Conservation (phyloP, 768 basidiomycete genomes). For the Omphalotus guepiniiformis region DNA sequence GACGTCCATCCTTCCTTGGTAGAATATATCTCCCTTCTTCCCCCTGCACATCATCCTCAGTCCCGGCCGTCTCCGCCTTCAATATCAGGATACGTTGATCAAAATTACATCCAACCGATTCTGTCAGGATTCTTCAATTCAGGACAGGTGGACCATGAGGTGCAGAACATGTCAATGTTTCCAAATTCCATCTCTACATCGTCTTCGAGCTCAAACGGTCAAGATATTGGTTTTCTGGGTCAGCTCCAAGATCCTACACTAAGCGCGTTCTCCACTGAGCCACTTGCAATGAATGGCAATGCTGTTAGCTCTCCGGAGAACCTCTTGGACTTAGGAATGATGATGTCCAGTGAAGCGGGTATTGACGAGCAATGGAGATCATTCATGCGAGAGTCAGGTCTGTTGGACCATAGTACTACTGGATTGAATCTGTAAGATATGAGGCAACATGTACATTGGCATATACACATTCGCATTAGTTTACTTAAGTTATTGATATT, state of each 20-base stretch:
- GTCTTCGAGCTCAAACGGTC: not conserved
- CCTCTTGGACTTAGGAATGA: constrained; percentile 41
- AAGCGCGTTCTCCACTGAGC: constrained; percentile 2
- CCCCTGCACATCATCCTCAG: constrained; percentile 30
- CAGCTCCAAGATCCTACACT: not conserved
- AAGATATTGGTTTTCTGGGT: not conserved
- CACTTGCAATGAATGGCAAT: not conserved
- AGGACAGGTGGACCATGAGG: not conserved
- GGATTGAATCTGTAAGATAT: too few relatives aligned
- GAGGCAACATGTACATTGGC: too few relatives aligned
- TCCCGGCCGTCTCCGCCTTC: constrained; percentile 1
- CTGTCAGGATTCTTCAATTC: not conserved
- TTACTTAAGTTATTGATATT: too few relatives aligned
- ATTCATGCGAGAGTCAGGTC: constrained; percentile 59
- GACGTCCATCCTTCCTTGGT: constrained; percentile 65
- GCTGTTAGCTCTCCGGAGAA: constrained; percentile 12
- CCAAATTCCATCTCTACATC: not conserved
- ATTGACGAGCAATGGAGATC: constrained; percentile 66
- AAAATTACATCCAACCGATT: not conserved
- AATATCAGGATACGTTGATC: not conserved
- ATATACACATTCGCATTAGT: too few relatives aligned
- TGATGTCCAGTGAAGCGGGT: constrained; percentile 53
- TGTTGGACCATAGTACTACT: constrained; percentile 36
- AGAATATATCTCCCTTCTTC: constrained; percentile 48
- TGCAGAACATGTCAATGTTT: constrained; percentile 2